A percentile compares a stretch with the other conserved stretches of the same genome.
Conservation (phyloP, 108 stramenopile genomes). For the Nitzschia palea region DNA sequence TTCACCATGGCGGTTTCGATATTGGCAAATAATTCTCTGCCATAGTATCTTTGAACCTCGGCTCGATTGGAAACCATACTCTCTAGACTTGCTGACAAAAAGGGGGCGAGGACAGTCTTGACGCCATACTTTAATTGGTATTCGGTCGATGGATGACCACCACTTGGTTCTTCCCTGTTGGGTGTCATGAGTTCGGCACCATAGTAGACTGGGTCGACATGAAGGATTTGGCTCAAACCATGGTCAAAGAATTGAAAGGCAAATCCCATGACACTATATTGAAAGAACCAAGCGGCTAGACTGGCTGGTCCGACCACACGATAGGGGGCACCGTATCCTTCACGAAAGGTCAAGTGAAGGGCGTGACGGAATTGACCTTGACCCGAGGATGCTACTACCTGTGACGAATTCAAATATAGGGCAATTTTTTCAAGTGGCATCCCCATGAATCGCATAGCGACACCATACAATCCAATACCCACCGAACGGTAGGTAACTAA, state of each 20-base stretch:
- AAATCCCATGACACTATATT: slow-evolving; percentile 71
- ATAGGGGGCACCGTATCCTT: slow-evolving; percentile 61
- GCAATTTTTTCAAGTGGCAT: slow-evolving; percentile 85
- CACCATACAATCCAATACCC: slow-evolving; percentile 69
- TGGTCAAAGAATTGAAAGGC: slow-evolving; percentile 74
- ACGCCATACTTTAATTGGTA: slow-evolving; percentile 19
- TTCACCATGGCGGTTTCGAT: slow-evolving; percentile 46
- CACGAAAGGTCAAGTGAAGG: slow-evolving; percentile 51
- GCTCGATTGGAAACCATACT: slow-evolving; percentile 68
- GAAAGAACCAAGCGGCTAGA: slow-evolving; percentile 76
- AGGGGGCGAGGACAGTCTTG: slow-evolving; percentile 50
- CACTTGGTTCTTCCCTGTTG: not conserved
- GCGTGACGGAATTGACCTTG: slow-evolving; percentile 53
- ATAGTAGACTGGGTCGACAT: slow-evolving; percentile 57
- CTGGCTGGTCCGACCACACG: slow-evolving; percentile 65
- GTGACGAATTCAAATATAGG: slow-evolving; percentile 71
- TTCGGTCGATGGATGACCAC: not conserved
- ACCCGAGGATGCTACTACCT: slow-evolving; percentile 48
- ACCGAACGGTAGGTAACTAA: slow-evolving; percentile 69
- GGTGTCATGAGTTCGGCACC: slow-evolving; percentile 62
- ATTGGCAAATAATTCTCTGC: slow-evolving; percentile 36
- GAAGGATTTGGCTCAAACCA: slow-evolving; percentile 40
- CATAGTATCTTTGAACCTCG: slow-evolving; percentile 77
- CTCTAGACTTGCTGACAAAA: slow-evolving; percentile 57
- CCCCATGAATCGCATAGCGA: slow-evolving; percentile 59